These are phyloP conservation scores for Hypoxylon rickii DNA, from an alignment of 495 filamentous ascomycete genomes.

Conservation along the genomic window DNA sequence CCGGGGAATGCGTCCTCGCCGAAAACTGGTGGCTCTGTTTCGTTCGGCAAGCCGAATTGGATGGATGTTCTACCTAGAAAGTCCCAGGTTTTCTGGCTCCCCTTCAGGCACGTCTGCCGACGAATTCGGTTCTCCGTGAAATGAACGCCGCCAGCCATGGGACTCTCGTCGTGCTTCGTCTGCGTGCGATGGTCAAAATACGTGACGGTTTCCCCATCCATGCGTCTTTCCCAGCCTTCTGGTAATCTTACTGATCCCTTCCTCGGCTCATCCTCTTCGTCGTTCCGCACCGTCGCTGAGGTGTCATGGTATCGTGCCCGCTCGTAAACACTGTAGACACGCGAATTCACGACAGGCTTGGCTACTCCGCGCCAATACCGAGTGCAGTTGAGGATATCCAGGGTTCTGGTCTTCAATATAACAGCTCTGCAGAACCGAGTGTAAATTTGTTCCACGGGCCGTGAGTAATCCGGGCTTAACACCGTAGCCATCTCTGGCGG, in stretches of 20 bases:
- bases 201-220: neutral
- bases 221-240: neutral
- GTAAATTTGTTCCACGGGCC: neutral
- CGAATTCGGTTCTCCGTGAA: neutral
- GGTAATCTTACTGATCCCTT: neutral
- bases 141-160: neutral
- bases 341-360: neutral
- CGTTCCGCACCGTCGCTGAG: neutral
- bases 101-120: neutral
- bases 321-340: neutral
- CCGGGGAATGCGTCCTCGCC: neutral
- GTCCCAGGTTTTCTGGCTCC: neutral
- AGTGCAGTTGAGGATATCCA: neutral
- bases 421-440: neutral
- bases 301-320: neutral
- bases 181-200: neutral
- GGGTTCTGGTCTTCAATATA: neutral
- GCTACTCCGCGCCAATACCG: neutral
- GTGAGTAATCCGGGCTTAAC: neutral
- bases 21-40: neutral
- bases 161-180: neutral
- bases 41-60: neutral
- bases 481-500: neutral
- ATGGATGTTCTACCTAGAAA: neutral
- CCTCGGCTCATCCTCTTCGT: neutral